Percentiles rank a stretch among this genome's conserved stretches.
These are phyloP conservation scores for Xerocomellus amylosporus DNA, from an alignment of 768 basidiomycete species.

Conservation along the genomic window DNA sequence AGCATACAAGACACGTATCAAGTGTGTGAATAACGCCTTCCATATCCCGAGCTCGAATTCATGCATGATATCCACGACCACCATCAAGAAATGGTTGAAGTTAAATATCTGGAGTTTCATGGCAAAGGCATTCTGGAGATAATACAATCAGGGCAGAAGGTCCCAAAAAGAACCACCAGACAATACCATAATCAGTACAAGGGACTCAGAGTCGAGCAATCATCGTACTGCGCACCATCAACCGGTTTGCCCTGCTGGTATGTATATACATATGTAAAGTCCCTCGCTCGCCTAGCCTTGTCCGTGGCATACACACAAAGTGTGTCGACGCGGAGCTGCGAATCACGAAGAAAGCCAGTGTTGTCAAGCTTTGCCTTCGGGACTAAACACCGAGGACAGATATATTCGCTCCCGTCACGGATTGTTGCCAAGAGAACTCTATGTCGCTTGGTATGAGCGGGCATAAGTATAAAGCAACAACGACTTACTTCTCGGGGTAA, in stretches of 20 bases:
- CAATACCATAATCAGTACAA: neutral
- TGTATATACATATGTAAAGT: too few species aligned
- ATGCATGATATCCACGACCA: conserved; percentile 39
- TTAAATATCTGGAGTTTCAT: conserved; percentile 7
- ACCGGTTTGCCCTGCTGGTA: neutral
- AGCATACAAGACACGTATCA: conserved; percentile 31
- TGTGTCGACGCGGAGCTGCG: neutral
- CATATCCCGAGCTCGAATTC: conserved; percentile 41
- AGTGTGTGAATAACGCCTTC: conserved; percentile 36
- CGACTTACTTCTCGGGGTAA: too few species aligned
- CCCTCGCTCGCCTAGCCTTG: neutral
- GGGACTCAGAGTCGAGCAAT: neutral
- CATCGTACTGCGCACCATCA: neutral
- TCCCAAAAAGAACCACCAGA: neutral
- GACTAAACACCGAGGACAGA: neutral
- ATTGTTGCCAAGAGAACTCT: neutral
- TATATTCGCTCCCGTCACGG: neutral
- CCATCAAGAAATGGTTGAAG: conserved; percentile 25
- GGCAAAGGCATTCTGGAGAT: conserved; percentile 36
- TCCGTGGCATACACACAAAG: neutral
- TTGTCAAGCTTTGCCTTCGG: neutral
- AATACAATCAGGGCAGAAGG: neutral
- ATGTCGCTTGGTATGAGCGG: conserved; percentile 22
- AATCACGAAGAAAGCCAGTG: conserved; percentile 12
- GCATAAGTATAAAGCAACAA: neutral